A percentile compares a stretch with the other conserved stretches of the same genome.
These are phyloP conservation scores for Colletotrichum scovillei DNA, from an alignment of 2,329 filamentous ascomycete species.

Conservation along the genomic window DNA sequence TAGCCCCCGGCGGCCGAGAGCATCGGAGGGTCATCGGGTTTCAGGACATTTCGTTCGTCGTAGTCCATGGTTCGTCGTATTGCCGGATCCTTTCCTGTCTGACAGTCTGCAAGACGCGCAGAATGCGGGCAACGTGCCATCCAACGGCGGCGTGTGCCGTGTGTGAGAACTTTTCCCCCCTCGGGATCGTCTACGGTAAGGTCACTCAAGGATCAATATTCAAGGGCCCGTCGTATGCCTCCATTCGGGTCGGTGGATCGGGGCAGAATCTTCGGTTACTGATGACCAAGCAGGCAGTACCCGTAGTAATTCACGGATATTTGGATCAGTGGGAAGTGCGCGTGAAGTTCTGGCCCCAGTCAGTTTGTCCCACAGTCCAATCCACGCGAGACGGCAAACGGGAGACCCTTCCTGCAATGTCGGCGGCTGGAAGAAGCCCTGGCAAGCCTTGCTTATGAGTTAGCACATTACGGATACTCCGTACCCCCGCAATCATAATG, in stretches of 20 bases:
- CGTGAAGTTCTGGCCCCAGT: not conserved
- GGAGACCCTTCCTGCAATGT: conserved; percentile 1
- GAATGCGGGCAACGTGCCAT: not conserved
- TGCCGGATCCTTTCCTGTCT: not conserved
- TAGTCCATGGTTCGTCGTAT: not conserved
- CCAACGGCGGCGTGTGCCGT: not conserved
- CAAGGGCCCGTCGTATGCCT: not conserved
- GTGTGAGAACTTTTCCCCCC: not conserved
- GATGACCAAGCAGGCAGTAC: not conserved
- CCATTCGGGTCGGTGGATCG: not conserved
- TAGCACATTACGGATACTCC: not conserved
- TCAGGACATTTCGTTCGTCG: conserved; percentile 8
- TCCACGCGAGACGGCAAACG: not conserved
- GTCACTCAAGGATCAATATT: not conserved
- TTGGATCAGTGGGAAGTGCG: not conserved
- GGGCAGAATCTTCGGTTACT: not conserved
- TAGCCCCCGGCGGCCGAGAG: not conserved
- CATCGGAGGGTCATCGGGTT: conserved; percentile 4
- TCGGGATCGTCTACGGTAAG: not conserved
- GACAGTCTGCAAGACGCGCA: not conserved
- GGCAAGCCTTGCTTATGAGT: too few relatives aligned
- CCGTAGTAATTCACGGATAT: not conserved
- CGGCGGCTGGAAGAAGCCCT: conserved; percentile 2
- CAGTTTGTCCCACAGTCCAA: not conserved
- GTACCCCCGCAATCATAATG: conserved; percentile 17